Conservation (phyloP, 2,329 filamentous ascomycete species). For the Ilyonectria mors-panacis region DNA sequence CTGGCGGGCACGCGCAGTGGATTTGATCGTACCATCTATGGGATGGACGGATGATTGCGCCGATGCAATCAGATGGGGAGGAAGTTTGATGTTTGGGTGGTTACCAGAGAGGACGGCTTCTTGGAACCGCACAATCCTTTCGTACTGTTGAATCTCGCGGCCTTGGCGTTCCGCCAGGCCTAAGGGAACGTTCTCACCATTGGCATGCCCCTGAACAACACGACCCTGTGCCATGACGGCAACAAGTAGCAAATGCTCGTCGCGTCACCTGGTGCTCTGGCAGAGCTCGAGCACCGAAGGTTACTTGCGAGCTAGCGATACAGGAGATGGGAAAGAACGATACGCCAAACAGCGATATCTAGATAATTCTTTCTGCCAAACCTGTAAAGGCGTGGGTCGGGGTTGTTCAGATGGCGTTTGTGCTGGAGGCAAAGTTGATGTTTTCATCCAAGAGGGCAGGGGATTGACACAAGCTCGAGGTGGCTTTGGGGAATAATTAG, state of each 20-base stretch:
- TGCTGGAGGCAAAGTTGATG: conserved; percentile 30
- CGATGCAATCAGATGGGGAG: conserved; percentile 56
- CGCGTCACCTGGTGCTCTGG: conserved; percentile 38
- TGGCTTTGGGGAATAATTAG: conserved; percentile 41
- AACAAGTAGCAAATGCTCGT: conserved; percentile 40
- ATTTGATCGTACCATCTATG: conserved; percentile 41
- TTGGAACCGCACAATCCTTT: conserved; percentile 84
- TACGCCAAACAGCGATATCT: conserved; percentile 29
- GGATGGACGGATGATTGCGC: conserved; percentile 38
- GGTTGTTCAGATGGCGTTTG: conserved; percentile 35
- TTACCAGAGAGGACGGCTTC: conserved; percentile 85
- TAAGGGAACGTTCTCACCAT: conserved; percentile 42
- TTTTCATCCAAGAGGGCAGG: conserved; percentile 4
- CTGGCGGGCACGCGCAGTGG: conserved; percentile 30
- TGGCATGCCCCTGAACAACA: conserved; percentile 33
- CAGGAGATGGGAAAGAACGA: conserved; percentile 25
- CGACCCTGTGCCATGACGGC: conserved; percentile 49
- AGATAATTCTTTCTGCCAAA: conserved; percentile 29
- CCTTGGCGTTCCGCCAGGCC: conserved; percentile 62
- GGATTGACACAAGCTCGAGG: conserved; percentile 19
- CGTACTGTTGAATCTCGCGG: conserved; percentile 77
- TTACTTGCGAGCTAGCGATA: conserved; percentile 31
- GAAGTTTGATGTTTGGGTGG: conserved; percentile 74
- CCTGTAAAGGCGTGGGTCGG: conserved; percentile 24
- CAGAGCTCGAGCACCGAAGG: conserved; percentile 33